phyloP scores from a whole-genome alignment of 1,284 basidiomycete genomes.

The Chiua sp. region DNA sequence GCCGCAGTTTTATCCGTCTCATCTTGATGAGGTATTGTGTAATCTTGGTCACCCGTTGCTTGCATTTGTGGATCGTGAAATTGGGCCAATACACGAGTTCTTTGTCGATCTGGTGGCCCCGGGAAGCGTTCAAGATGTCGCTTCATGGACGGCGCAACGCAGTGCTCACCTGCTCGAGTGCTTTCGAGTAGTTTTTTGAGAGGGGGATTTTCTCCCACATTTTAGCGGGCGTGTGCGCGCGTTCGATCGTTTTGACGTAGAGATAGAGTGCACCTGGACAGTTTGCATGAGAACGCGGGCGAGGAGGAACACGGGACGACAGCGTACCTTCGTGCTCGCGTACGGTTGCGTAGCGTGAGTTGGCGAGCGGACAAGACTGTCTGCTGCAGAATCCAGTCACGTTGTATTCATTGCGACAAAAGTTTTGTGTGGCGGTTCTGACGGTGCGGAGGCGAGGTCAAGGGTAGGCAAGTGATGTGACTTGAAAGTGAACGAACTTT shows the following conservation, averaged over 20 bases:
- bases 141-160: not conserved
- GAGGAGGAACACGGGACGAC: not conserved
- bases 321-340: slow-evolving; percentile 89
- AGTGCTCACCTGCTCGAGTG: slow-evolving; percentile 84
- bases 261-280: slow-evolving; percentile 85
- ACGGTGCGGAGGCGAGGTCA: slow-evolving; percentile 3
- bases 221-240: slow-evolving; percentile 93
- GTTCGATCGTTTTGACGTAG: slow-evolving; percentile 98
- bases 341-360: slow-evolving; percentile 97
- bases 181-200: slow-evolving; percentile 94
- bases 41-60: slow-evolving; percentile 98
- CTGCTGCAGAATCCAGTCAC: slow-evolving; percentile 97
- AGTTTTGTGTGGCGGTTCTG: slow-evolving; percentile 94
- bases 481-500: slow-evolving; percentile 66
- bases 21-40: slow-evolving; percentile 99
- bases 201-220: slow-evolving; percentile 98
- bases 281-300: not conserved
- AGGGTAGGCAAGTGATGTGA: slow-evolving; percentile 3
- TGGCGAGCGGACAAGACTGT: slow-evolving; percentile 97
- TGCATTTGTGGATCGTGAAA: slow-evolving; percentile 98
- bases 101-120: slow-evolving; percentile 78
- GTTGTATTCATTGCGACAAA: slow-evolving; percentile 99
- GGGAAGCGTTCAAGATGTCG: not conserved
- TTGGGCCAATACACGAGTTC: slow-evolving; percentile 98
- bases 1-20: slow-evolving; percentile 87